Conservation (phyloP, 75 land plant species). For the Picea glauca region DNA sequence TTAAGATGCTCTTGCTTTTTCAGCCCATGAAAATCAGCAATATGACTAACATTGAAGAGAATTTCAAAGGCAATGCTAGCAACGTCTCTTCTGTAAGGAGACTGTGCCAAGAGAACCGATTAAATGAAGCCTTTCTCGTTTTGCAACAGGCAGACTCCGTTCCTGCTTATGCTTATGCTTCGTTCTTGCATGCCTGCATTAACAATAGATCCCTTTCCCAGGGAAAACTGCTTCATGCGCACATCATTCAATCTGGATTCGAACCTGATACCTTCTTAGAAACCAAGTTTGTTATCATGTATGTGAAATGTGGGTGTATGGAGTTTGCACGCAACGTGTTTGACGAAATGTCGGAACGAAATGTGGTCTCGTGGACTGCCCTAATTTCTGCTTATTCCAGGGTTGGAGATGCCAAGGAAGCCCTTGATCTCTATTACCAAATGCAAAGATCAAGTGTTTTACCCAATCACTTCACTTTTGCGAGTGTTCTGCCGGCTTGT, state of each 20-base stretch:
- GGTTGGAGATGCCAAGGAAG: constrained; percentile 14
- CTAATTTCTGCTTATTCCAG: constrained; percentile 39
- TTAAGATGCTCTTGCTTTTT: too few species aligned
- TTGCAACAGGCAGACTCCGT: not conserved
- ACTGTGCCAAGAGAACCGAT: not conserved
- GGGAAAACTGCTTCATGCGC: not conserved
- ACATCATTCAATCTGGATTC: not conserved
- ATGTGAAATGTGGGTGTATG: constrained; percentile 9
- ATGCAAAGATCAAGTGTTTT: constrained; percentile 18
- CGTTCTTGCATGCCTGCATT: not conserved
- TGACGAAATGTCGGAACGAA: not conserved
- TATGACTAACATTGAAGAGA: too few species aligned
- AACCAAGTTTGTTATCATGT: not conserved
- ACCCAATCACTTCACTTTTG: constrained; percentile 42
- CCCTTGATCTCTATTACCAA: constrained; percentile 19
- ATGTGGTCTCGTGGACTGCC: constrained; percentile 15
- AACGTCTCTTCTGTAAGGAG: too few species aligned
- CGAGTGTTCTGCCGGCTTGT: constrained; percentile 42
- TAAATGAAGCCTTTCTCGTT: not conserved
- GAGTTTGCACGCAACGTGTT: constrained; percentile 14
- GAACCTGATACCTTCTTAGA: not conserved
- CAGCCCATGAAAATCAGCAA: too few species aligned
- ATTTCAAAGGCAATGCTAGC: too few species aligned
- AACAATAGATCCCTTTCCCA: not conserved
- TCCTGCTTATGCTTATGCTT: not conserved